These are phyloP conservation scores for Vairimorpha ceranae DNA, from an alignment of 371 early-diverging fungal genomes.

Conservation along the genomic window DNA sequence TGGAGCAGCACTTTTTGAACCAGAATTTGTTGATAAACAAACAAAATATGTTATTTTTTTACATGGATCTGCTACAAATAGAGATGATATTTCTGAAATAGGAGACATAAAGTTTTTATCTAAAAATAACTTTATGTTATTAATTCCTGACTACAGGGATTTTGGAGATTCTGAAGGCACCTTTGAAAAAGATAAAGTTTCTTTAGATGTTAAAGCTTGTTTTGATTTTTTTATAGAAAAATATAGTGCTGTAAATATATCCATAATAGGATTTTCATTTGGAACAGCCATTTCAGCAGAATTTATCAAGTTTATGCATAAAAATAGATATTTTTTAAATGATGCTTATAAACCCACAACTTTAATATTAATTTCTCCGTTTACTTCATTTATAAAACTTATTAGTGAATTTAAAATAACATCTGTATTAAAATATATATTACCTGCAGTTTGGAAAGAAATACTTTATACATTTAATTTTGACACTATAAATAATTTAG, in stretches of 20 bases:
- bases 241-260: constrained; percentile 17
- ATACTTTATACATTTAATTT: constrained; percentile 36
- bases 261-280: constrained; percentile 52
- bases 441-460: constrained; percentile 28
- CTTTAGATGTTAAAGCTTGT: constrained; percentile 44
- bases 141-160: constrained; percentile 57
- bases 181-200: constrained; percentile 34
- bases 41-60: constrained; percentile 28
- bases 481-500: constrained; percentile 46
- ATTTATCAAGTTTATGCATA: constrained; percentile 28
- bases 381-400: constrained; percentile 30
- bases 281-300: constrained; percentile 58
- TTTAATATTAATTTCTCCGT: constrained; percentile 43
- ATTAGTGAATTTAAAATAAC: constrained; percentile 33
- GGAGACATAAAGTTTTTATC: constrained; percentile 23
- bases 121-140: constrained; percentile 18
- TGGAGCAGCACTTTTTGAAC: constrained; percentile 31
- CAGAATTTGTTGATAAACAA: not conserved
- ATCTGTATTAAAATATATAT: constrained; percentile 13
- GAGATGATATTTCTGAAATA: constrained; percentile 1
- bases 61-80: constrained; percentile 44
- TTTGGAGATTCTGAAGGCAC: constrained; percentile 58
- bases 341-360: constrained; percentile 13
- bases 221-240: constrained; percentile 34
- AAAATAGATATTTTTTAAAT: not conserved